These are phyloP conservation scores for Zasmidium cellare DNA, from an alignment of 2,329 filamentous ascomycete genomes.

Conservation along the genomic window DNA sequence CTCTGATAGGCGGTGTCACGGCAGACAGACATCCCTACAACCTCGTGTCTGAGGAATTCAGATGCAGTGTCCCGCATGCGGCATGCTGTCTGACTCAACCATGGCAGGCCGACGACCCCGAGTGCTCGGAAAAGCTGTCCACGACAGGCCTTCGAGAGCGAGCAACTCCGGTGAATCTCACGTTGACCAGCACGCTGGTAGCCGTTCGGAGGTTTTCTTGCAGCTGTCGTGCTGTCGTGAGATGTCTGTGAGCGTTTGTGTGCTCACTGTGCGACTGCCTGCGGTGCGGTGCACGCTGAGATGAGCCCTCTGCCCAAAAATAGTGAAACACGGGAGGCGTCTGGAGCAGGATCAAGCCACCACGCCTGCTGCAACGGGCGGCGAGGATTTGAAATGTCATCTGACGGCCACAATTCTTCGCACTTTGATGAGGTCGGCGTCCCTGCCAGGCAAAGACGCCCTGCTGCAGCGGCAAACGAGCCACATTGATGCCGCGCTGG, in stretches of 20 bases:
- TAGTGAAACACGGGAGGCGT: conserved; percentile 16
- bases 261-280: not conserved
- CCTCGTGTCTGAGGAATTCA: conserved; percentile 24
- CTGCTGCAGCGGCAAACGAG: not conserved
- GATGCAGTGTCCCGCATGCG: conserved; percentile 18
- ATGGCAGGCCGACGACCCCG: conserved; percentile 13
- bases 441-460: too few species aligned
- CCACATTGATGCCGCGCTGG: not conserved
- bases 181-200: conserved; percentile 9
- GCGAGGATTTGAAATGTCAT: conserved; percentile 4
- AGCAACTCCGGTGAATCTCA: conserved; percentile 20
- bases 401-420: conserved; percentile 3
- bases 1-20: conserved; percentile 15
- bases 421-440: not conserved
- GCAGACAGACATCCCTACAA: conserved; percentile 18
- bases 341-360: conserved; percentile 9
- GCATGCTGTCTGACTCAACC: conserved; percentile 12
- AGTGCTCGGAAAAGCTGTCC: conserved; percentile 13
- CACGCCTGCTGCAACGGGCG: conserved; percentile 3
- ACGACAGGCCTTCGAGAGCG: conserved; percentile 22
- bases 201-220: conserved; percentile 21
- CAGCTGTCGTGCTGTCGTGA: conserved; percentile 11
- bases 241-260: conserved; percentile 7
- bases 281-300: conserved; percentile 1
- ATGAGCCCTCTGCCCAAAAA: conserved; percentile 17